Evolutionary conservation across 352 stramenopile species (phyloP), one percentile per base, ranked within the genome.

Genomic region (Globisporangium alternatum): DNA sequence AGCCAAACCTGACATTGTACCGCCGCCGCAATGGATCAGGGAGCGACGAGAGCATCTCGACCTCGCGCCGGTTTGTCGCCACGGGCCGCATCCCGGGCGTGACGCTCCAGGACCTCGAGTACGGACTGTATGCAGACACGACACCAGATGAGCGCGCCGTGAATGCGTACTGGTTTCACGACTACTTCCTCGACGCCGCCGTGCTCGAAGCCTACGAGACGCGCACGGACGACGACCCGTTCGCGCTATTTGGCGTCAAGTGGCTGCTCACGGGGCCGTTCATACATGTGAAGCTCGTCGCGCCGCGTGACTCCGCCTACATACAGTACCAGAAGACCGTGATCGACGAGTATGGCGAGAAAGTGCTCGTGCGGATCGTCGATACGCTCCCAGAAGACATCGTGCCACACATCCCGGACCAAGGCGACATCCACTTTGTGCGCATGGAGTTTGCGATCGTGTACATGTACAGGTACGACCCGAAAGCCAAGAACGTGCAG

Each of bases 171-270:
- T 59, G 88, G 51, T 87, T 77, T 61, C 67, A 75, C 10, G 81
- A 90, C 37, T 76, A 79, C 60, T 90, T 90, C 57, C 59, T 93
- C 30, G 84, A 93, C 62, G 84, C 81, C 1, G 84, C 75, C 2
- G 74, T 92, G 56, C 74, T 92, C n/a, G 64, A 81, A n/a, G 65
- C 80, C 3, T 73, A 85, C 9, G 81, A 90, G 60, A 73, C 76
- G 8, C 77, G 87, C 68, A 85, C 70, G 6, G 72, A 82, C 1
- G 74, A 80, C 63, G 83, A 92, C 45, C 65, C 72, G 43, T 92
- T 92, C 64, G 69, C 71, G 44, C 90, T 90, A 57, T 90, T 89
- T 60, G 83, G 83, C n/a, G 69, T 92, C 49, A 92, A 92, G 64
- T 92, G 83, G 83, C 72, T 86, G 49, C 80, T 81, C 21, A 83